A percentile compares a stretch with the other conserved stretches of the same genome.
Conservation (phyloP, 129 eudicot species). For the Centrapalus pauciflorus region DNA sequence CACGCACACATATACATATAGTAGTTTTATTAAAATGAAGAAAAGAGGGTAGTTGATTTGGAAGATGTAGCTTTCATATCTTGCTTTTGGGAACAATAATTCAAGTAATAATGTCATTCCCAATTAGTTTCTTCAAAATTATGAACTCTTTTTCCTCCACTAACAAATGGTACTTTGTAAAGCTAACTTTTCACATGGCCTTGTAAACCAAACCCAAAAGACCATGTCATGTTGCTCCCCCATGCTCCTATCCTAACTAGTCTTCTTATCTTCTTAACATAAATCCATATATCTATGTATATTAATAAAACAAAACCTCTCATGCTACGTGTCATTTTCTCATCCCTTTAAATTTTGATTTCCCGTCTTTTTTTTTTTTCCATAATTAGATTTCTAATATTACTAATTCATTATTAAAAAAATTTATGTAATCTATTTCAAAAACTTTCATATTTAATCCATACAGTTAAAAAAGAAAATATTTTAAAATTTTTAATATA, state of each 20-base stretch:
- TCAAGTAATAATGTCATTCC: slow-evolving; percentile 28
- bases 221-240: slow-evolving; percentile 24
- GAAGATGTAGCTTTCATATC: slow-evolving; percentile 21
- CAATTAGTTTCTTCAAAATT: slow-evolving; percentile 23
- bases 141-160: slow-evolving; percentile 24
- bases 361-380: no score
- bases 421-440: no score
- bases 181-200: slow-evolving; percentile 31
- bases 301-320: no score
- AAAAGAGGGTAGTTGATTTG: slow-evolving; percentile 13
- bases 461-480: no score
- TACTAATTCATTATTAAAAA: no score
- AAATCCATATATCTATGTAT: neutral
- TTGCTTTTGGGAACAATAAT: slow-evolving; percentile 39
- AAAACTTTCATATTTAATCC: no score
- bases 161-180: slow-evolving; percentile 32
- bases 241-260: slow-evolving; percentile 12
- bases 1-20: no score
- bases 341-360: no score
- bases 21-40: no score
- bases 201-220: slow-evolving; percentile 16
- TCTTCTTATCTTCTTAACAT: neutral
- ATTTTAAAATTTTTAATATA: no score
- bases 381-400: no score
- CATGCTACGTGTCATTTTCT: no score